Evolutionary conservation across 805 yeast genomes (phyloP), one percentile per base, ranked within the genome.

Genomic region (Ogataea pini): DNA sequence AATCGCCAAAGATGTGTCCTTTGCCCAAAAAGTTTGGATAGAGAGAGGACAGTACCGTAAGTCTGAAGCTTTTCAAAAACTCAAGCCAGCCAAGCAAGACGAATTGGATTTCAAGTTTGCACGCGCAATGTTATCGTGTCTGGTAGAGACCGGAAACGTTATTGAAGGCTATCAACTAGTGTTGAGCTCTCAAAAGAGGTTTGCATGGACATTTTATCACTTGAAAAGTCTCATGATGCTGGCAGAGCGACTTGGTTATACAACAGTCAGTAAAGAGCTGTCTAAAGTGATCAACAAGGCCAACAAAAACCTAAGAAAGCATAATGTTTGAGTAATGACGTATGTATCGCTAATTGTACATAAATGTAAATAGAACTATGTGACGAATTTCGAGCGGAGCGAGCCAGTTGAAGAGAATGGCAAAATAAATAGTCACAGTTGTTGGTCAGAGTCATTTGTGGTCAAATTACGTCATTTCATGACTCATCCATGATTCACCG

Each of bases 21-120:
- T 85, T 60, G 91, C 90, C 3, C 81, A 80, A 47, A 64, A 68
- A 20, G 71, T 87, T 1, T 90, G 96, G 96, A 65, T 68, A 2
- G 96, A 87, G 59, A 78, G 97, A 58, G 97, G 97, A 2, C 51
- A 63, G 18, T 89, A 76, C 67, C 72, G 97, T 44, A 79, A 79
- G 49, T 73, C 86, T 0, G 19, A 40, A 0, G 53, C 55, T 2
- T 90, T 86, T 71, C 77, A 72, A 44, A 31, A 48, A 0, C 59
- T 80, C 14, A 42, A 71, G 0, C 57, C 68, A 8, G 44, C 48
- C 0, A 62, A 56, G 24, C 80, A 77, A 54, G 75, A 76, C 36
- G 60, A 63, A 3, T 64, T 72, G 3, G 92, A 85, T 59, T 82
- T 82, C 62, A 73, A 70, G 49, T 89, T 90, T 73, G 96, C 97